Conservation (phyloP, 129 eudicot species). For the Lonicera japonica region DNA sequence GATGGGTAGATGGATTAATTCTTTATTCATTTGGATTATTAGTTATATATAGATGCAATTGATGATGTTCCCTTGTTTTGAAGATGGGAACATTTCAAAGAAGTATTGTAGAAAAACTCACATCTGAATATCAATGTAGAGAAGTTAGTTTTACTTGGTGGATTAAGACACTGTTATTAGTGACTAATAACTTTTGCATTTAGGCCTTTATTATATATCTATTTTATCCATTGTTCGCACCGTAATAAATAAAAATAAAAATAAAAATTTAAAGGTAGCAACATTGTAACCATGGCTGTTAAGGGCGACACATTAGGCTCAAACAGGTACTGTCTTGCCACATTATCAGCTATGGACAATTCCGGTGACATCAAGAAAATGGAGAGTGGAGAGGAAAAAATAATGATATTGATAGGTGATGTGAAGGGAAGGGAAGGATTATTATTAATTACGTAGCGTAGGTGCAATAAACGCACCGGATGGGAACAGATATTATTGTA, state of each 20-base stretch:
- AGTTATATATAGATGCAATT: conserved; percentile 3
- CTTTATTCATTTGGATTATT: conserved; percentile 26
- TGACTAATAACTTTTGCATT: not conserved
- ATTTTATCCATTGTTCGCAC: too few relatives aligned
- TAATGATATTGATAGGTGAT: too few relatives aligned
- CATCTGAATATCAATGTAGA: conserved; percentile 1
- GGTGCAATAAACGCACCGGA: conserved; percentile 10
- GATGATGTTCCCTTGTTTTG: conserved; percentile 17
- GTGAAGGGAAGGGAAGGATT: too few relatives aligned
- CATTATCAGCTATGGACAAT: too few relatives aligned
- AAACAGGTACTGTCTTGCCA: too few relatives aligned
- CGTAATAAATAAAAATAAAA: too few relatives aligned
- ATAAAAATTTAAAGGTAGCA: not conserved
- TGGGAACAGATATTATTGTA: not conserved
- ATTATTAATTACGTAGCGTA: conserved; percentile 13
- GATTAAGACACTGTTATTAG: too few relatives aligned
- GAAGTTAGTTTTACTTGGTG: not conserved
- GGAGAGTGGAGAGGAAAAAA: not conserved
- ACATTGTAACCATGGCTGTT: not conserved
- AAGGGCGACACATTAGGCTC: not conserved
- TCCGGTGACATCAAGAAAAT: not conserved
- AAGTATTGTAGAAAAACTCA: not conserved
- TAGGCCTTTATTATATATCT: not conserved
- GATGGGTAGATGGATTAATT: conserved; percentile 13
- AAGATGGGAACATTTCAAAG: conserved; percentile 14